Percentiles rank a stretch among this genome's conserved stretches.
Conservation (phyloP, 1,284 basidiomycete species). For the Termitomyces sp. region DNA sequence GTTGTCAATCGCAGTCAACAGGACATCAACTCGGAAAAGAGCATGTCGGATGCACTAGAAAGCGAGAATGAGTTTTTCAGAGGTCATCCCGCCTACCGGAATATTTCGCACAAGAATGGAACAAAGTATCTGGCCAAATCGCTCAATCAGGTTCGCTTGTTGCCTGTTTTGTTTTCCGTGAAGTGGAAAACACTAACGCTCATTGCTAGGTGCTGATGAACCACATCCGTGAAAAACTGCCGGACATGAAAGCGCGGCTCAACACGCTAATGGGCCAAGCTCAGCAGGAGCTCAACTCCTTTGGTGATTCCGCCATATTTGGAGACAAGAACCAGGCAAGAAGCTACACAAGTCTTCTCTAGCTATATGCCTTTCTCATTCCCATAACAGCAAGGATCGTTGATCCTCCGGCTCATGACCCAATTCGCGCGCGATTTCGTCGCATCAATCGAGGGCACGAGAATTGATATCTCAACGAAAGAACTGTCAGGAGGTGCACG, state of each 20-base stretch:
- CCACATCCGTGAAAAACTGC: conserved; percentile 97
- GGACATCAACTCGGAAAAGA: conserved; percentile 91
- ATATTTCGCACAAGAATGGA: conserved; percentile 96
- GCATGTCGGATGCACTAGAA: conserved; percentile 80
- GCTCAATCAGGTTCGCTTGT: conserved; percentile 74
- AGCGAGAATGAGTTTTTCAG: conserved; percentile 92
- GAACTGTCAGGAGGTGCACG: conserved; percentile 97
- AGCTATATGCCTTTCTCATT: neutral
- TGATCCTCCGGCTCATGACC: conserved; percentile 96
- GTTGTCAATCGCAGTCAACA: conserved; percentile 97
- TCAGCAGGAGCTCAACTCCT: conserved; percentile 95
- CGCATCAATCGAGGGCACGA: conserved; percentile 97
- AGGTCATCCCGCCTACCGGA: conserved; percentile 87
- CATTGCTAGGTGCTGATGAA: conserved; percentile 80
- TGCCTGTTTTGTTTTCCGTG: neutral
- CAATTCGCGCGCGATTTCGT: conserved; percentile 98
- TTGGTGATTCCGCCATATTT: conserved; percentile 90
- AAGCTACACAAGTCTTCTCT: conserved; percentile 8
- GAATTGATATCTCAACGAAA: conserved; percentile 95
- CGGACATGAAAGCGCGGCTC: conserved; percentile 98
- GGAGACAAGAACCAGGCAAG: conserved; percentile 86
- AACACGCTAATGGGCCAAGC: conserved; percentile 99
- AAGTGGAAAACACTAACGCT: neutral
- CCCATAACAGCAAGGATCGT: conserved; percentile 62
- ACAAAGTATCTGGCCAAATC: conserved; percentile 94